These are phyloP conservation scores for Boletus semigastroideus DNA, from an alignment of 1,284 basidiomycete species.

Conservation along the genomic window DNA sequence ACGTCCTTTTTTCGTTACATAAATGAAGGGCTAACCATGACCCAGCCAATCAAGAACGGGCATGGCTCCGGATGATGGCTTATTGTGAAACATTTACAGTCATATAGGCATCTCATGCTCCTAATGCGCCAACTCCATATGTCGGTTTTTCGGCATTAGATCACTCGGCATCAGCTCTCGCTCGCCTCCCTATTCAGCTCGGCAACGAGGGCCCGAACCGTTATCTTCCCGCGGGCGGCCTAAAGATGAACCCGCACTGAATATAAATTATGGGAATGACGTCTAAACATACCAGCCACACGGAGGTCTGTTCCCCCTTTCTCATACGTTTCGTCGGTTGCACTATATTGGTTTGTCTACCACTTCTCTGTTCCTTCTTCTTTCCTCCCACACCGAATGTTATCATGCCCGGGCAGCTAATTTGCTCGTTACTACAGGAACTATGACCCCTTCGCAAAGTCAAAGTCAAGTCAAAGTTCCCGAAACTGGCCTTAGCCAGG, in stretches of 20 bases:
- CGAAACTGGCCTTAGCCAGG: neutral
- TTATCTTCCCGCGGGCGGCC: conserved; percentile 1
- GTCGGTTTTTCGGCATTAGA: neutral
- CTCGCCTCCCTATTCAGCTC: too few relatives aligned
- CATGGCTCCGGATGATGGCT: too few relatives aligned
- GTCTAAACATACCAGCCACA: neutral
- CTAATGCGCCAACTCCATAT: too few relatives aligned
- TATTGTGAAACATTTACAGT: too few relatives aligned
- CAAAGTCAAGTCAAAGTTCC: neutral
- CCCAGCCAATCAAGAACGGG: too few relatives aligned
- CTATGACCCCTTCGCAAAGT: conserved; percentile 2
- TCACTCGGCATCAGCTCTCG: neutral
- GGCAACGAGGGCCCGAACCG: neutral
- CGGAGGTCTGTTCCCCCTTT: neutral
- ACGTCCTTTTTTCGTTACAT: too few relatives aligned
- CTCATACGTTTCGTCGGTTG: conserved; percentile 1
- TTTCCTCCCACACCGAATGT: neutral
- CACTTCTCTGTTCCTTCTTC: neutral
- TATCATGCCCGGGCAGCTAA: neutral
- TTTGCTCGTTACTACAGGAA: neutral
- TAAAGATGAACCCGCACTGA: conserved; percentile 11
- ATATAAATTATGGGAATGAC: conserved; percentile 11
- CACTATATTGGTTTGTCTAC: neutral
- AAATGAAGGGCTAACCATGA: too few relatives aligned
- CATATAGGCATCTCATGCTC: too few relatives aligned